phyloP scores from a whole-genome alignment of 2,329 filamentous ascomycete species.

The Xylariaceae sp. region DNA sequence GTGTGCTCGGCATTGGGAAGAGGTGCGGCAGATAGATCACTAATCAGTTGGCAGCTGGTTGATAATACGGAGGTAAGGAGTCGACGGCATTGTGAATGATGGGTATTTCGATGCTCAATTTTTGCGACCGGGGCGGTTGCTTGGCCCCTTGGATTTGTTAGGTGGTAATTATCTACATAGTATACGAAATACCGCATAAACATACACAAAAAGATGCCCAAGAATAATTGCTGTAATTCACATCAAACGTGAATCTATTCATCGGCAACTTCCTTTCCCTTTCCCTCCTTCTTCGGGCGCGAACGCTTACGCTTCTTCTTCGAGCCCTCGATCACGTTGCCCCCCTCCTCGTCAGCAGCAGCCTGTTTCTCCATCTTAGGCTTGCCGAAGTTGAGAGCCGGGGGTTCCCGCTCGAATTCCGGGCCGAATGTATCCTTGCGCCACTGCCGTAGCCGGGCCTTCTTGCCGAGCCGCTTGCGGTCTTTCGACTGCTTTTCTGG shows the following conservation, averaged over 20 bases:
- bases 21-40: too few species aligned
- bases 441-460: constrained; percentile 86
- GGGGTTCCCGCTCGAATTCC: constrained; percentile 52
- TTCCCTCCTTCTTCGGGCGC: constrained; percentile 25
- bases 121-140: too few species aligned
- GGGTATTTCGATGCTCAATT: too few species aligned
- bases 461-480: constrained; percentile 85
- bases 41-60: too few species aligned
- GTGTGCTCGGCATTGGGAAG: too few species aligned
- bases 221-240: neutral
- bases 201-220: neutral
- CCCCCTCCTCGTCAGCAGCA: constrained; percentile 15
- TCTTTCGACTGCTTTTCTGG: constrained; percentile 84
- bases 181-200: neutral
- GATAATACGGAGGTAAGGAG: too few species aligned
- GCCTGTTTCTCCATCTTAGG: constrained; percentile 24
- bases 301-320: constrained; percentile 35
- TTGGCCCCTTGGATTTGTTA: neutral
- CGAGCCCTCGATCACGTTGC: constrained; percentile 34
- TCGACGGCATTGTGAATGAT: too few species aligned
- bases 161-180: neutral
- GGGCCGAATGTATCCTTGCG: constrained; percentile 58
- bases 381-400: constrained; percentile 52
- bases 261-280: constrained; percentile 12
- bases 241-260: constrained; percentile 3